Evolutionary conservation across 1,284 basidiomycete species (phyloP), one percentile per base, ranked within the genome.

Genomic region (Singerocomus rubriflavus): DNA sequence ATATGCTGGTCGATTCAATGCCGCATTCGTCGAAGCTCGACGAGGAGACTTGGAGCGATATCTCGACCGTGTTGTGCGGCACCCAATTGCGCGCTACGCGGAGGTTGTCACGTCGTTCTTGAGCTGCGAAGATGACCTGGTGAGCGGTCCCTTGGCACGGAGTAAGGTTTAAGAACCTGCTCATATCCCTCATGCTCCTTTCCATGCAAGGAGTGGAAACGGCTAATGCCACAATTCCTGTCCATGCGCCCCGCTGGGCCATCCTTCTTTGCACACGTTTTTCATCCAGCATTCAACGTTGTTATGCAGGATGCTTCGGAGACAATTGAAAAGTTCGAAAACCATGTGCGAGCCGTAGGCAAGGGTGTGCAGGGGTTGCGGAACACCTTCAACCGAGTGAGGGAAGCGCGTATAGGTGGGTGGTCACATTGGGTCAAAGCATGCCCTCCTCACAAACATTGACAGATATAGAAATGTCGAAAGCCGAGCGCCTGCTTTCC

Each of bases 71-170:
- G 70, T 93, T 32, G 82, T 84, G 16, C 71, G 86, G n/a, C 91
- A 93, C 68, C 88, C 90, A 0, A 71, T 93, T 10, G 79, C 86
- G 32, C 73, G 91, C 44, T 88, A 88, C 57, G 82, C 87, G 0
- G 89, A 92, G 57, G 82, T 88, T 21, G 68, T 93, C n/a, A 87
- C 85, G 0, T 88, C 86, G 57, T 94, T 94, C 68, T 69, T 94
- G 30, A 75, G 82, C 1, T 85, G 85, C 53, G 86, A 90, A 55
- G 83, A 76, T 59, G 86, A 91, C 44, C 63, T 70, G 59, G 88
- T 89, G 60, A 64, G 83, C 70, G 31, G 17, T 45, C 38, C 37
- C 30, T 57, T 48, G 35, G 27, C 26, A 34, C 33, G 26, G 37
- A 39, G 25, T 43, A 17, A 10, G 41, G 36, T 34, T 35, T 38